Base-by-base conservation (phyloP, 192 early-diverging fungal species). In the Coemansia sp. region DNA sequence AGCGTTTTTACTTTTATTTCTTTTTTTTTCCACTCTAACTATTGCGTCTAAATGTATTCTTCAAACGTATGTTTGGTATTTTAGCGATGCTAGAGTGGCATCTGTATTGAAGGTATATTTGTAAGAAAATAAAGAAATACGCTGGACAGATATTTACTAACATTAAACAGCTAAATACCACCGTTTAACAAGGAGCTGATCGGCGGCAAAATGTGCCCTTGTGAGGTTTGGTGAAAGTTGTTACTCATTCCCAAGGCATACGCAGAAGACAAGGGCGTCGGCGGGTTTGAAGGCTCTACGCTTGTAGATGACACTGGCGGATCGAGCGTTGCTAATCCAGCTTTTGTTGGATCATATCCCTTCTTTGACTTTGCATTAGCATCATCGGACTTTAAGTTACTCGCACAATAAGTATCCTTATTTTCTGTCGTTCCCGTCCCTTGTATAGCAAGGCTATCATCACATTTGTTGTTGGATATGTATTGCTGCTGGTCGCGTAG, bases 141-240 rank as follows among this genome's bases (percentile, higher is more conserved):
- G 26, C 26, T 26, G 26, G 26, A 26, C 26, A 26, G 26, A 26
- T 26, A 26, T 26, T 26, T 26, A 26, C 1, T 26, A 26, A 3
- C 26, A 26, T 26, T 1, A 3, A 26, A 26, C 40, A n/a, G 22
- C 54, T 55, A 80, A n/a, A 67, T 39, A 8, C 57, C 39, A 15
- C 67, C 65, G 9, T 67, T 71, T 10, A 82, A 39, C 15, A 82
- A 26, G 41, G 74, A 19, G 13, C 74, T 82, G 37, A 82, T 82
- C 0, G 79, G 79, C 47, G 79, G 79, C 55, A 82, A 60, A 8
- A 59, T 40, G 12, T 80, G 72, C 7, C 48, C 42, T 8, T 52
- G 62, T 3, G 22, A 42, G n/a, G 21, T 66, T 49, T 72, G 73
- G 55, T 67, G 66, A 37, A 45, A 62, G 42, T 39, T 62, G 45